Conservation (phyloP, 164 flowering plant species). For the Aristolochia californica region DNA sequence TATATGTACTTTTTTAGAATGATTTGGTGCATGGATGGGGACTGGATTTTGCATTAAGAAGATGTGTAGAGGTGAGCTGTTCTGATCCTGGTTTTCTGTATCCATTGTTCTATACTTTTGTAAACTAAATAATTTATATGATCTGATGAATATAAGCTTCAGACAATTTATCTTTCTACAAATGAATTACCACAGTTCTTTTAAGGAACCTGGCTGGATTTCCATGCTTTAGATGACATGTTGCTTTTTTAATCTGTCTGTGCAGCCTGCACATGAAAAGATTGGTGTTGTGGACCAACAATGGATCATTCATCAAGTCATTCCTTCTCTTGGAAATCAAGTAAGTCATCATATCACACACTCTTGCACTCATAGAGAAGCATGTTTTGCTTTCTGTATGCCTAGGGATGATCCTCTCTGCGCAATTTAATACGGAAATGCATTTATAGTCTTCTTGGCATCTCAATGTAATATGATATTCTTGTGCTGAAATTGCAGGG, state of each 20-base stretch:
- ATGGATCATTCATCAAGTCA: slow-evolving; percentile 89
- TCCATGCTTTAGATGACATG: no score
- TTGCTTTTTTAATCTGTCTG: background rate
- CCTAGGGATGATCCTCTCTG: background rate
- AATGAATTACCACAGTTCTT: no score
- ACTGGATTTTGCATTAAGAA: slow-evolving; percentile 88
- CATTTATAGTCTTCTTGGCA: background rate
- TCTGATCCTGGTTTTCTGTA: slow-evolving; percentile 1
- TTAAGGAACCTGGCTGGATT: no score
- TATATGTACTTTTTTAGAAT: slow-evolving; percentile 49
- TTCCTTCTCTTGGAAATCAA: slow-evolving; percentile 92
- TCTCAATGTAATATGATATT: background rate
- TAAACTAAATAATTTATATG: no score
- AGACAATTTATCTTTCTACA: no score
- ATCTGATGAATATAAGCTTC: no score
- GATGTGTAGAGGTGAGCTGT: slow-evolving; percentile 74
- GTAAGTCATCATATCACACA: slow-evolving; percentile 22
- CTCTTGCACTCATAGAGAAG: background rate
- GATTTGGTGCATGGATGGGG: slow-evolving; percentile 99
- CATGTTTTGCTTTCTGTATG: no score
- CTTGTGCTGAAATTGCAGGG: slow-evolving; percentile 44
- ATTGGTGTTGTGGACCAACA: slow-evolving; percentile 99
- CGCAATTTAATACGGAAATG: background rate
- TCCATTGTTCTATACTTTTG: background rate
- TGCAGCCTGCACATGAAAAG: slow-evolving; percentile 94